Conservation (phyloP, 1,139 yeast species). For the Hyphopichia burtonii region DNA sequence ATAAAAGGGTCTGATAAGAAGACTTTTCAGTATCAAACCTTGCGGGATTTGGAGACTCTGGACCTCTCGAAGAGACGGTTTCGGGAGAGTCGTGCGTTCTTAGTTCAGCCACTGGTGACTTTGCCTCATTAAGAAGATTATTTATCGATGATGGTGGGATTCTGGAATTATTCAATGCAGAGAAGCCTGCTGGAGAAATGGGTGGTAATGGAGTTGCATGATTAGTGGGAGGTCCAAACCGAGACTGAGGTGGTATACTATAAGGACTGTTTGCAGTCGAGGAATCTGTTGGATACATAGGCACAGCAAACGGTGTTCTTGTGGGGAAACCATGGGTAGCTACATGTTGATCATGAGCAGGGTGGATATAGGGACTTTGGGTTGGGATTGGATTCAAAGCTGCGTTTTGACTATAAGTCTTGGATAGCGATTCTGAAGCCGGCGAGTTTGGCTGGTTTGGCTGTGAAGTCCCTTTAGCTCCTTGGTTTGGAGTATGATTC, state of each 20-base stretch:
- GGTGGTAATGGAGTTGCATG: conserved; percentile 1
- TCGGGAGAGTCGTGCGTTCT: background rate
- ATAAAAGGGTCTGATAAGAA: conserved; percentile 1
- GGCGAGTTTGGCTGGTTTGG: background rate
- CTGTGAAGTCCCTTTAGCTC: background rate
- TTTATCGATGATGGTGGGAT: conserved; percentile 16
- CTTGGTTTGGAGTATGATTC: background rate
- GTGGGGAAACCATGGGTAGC: no score
- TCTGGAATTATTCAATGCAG: background rate
- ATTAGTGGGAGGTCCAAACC: background rate
- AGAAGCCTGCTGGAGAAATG: background rate
- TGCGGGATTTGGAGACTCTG: conserved; percentile 2
- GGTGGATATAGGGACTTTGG: background rate
- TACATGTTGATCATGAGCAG: no score
- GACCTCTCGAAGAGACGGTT: background rate
- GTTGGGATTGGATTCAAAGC: no score
- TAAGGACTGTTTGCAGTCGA: background rate
- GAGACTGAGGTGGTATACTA: background rate
- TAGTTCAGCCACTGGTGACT: conserved; percentile 8
- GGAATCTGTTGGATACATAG: background rate
- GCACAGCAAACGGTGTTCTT: no score
- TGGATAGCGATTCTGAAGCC: background rate
- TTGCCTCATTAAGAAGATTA: conserved; percentile 16
- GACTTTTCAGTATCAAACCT: conserved; percentile 1
- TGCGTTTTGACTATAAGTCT: background rate